These are phyloP conservation scores for Eragrostis curvula DNA, from an alignment of 176 grass and related monocot species.

Conservation along the genomic window DNA sequence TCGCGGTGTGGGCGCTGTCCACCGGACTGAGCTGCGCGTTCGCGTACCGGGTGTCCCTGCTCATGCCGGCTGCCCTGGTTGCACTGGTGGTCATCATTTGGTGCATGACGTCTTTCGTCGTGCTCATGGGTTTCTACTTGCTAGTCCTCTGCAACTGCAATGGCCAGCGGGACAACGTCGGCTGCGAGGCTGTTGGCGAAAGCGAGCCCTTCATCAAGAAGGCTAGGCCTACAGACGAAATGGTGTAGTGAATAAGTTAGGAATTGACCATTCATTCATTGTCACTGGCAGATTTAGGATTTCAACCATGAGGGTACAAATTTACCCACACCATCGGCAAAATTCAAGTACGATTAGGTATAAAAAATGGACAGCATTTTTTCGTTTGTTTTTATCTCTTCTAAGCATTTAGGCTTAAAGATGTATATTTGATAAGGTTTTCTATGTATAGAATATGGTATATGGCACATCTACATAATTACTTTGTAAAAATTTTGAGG, in stretches of 20 bases:
- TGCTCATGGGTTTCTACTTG: not conserved
- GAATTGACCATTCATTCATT: too few species aligned
- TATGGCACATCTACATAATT: too few species aligned
- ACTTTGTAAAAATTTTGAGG: too few species aligned
- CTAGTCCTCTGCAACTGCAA: not conserved
- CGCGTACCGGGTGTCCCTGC: constrained; percentile 8
- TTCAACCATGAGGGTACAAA: too few species aligned
- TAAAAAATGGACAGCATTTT: too few species aligned
- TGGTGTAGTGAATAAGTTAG: not conserved
- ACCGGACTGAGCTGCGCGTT: constrained; percentile 22
- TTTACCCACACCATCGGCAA: too few species aligned
- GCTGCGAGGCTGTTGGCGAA: not conserved
- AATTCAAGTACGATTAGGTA: too few species aligned
- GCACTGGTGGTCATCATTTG: not conserved
- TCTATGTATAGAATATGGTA: too few species aligned
- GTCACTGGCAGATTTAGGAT: too few species aligned
- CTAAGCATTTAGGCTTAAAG: too few species aligned
- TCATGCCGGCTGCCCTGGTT: not conserved
- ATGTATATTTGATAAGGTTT: too few species aligned
- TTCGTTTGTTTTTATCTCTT: too few species aligned
- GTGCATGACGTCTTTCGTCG: not conserved
- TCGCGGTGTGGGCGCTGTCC: not conserved
- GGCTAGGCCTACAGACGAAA: not conserved
- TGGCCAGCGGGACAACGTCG: not conserved
- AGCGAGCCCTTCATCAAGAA: not conserved